Evolutionary conservation across 208 protist genomes (phyloP), one percentile per base, ranked within the genome.

Genomic region (Blechomonas ayalai): DNA sequence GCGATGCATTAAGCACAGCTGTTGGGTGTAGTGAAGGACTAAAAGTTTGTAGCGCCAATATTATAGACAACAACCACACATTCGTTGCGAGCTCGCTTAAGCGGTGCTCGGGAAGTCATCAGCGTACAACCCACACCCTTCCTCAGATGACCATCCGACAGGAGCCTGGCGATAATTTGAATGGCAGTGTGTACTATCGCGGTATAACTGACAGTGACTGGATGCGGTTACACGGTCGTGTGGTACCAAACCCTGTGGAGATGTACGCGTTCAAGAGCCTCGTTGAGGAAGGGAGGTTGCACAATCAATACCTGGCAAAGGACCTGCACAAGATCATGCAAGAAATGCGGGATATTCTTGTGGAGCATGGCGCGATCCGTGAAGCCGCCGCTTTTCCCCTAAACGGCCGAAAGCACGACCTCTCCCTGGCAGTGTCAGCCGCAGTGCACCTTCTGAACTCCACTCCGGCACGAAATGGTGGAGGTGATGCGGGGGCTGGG

Each of bases 301-400:
- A 82, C 24, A 60, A 82, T 13, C 37, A 61, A 23, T 84, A 74
- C 43, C 63, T 64, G 2, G 65, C 66, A 1, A 75, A 70, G 34
- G 83, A 86, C 31, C 28, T 92, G 8, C 68, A 82, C 51, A 84
- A 84, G 43, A 62, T 92, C 13, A 60, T 70, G 46, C 57, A 67
- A 39, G 78, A 86, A 52, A 46, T 92, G 34, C 67, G 76, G 1
- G 70, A 70, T 44, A 62, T 88, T 26, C 41, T 92, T 26, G 48
- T 59, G n/a, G 75, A 78, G 38, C 75, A 77, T 49, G 83, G 83
- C 0, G 67, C 79, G 43, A 53, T 87, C 23, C 44, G 68, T 1
- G 63, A 84, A 37, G 77, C 77, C 9, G 48, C 53, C 0, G 52
- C 52, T 4, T 48, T 91, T 24, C 47, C 61, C 12, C 32, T 80